Evolutionary conservation across 805 yeast species (phyloP), one percentile per base, ranked within the genome.

Genomic region (Ogataea methanolica): DNA sequence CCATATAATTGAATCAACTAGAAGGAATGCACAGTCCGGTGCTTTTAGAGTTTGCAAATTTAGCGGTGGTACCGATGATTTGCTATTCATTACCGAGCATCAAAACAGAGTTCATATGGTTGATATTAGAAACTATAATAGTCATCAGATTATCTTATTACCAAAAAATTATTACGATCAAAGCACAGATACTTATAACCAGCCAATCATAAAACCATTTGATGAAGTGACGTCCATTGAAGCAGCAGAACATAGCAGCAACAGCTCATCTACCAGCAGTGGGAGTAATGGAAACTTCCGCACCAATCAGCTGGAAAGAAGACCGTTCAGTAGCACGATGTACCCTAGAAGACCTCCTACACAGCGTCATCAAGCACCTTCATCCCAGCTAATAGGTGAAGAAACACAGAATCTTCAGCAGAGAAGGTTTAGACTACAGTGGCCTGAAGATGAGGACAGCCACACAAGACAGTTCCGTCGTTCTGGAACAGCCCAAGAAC

Each of bases 101-200:
- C 85, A 82, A 45, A 95, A 96, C 0, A 74, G 96, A 45, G 86
- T 91, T 4, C 98, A 91, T 66, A 71, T 90, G 47, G 71, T 91
- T 26, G 97, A 91, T 62, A 75, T 89, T 23, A 76, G 96, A 51
- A 79, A 85, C 58, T 78, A 81, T 54, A 70, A 75, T 49, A 82
- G 85, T 55, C 92, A 87, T 60, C 92, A 86, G 62, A 89, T 90
- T 35, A 73, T 89, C 2, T 69, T 85, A 49, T 69, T 85, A 14
- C 94, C 94, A 0, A 70, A 66, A 43, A 46, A 46, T 12, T 29
- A 51, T 8, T 47, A 49, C 42, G 55, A 55, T 33, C 34, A 45
- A 9, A 49, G 51, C 3, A 41, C 56, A 7, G 49, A 52, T 3
- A 26, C 37, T 34, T 61, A 57, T 33, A 50, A 57, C 37, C 65